Percentiles rank a stretch among this genome's conserved stretches.
Evolutionary conservation across 2,329 filamentous ascomycete species (phyloP).

Genomic region (Colletotrichum sojae): DNA sequence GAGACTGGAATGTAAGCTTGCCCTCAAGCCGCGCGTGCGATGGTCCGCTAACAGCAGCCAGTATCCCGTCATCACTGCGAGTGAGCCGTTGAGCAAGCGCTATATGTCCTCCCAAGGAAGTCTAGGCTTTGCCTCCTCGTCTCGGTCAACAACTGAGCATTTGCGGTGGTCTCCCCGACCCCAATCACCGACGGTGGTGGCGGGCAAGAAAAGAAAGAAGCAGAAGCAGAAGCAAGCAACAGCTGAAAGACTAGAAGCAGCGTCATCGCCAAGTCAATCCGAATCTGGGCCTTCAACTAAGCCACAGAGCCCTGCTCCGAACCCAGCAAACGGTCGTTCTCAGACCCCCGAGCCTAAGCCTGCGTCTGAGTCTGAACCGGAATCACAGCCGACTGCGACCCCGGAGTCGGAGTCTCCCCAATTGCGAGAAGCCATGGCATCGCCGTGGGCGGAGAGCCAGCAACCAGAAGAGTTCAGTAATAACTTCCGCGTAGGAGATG

Average conservation of each 20-base stretch:
- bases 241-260: slow-evolving; percentile 7
- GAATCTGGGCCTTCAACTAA: slow-evolving; percentile 25
- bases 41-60: slow-evolving; percentile 55
- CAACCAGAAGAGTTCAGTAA: slow-evolving; percentile 31
- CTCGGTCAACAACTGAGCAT: slow-evolving; percentile 33
- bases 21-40: neutral
- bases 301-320: slow-evolving; percentile 24
- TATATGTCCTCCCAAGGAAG: slow-evolving; percentile 55
- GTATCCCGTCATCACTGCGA: slow-evolving; percentile 94
- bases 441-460: slow-evolving; percentile 39
- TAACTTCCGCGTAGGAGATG: slow-evolving; percentile 48
- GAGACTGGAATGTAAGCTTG: slow-evolving; percentile 91
- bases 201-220: slow-evolving; percentile 39
- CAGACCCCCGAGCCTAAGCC: neutral
- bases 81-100: slow-evolving; percentile 79
- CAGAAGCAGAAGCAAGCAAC: slow-evolving; percentile 36
- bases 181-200: slow-evolving; percentile 25
- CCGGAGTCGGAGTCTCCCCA: slow-evolving; percentile 18
- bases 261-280: slow-evolving; percentile 17
- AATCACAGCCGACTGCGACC: neutral
- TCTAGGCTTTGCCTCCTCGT: slow-evolving; percentile 28
- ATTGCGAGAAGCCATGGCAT: slow-evolving; percentile 30
- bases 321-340: neutral
- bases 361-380: neutral
- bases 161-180: slow-evolving; percentile 26